Evolutionary conservation across 805 yeast species (phyloP).

Genomic region (Cephaloascus fragrans): DNA sequence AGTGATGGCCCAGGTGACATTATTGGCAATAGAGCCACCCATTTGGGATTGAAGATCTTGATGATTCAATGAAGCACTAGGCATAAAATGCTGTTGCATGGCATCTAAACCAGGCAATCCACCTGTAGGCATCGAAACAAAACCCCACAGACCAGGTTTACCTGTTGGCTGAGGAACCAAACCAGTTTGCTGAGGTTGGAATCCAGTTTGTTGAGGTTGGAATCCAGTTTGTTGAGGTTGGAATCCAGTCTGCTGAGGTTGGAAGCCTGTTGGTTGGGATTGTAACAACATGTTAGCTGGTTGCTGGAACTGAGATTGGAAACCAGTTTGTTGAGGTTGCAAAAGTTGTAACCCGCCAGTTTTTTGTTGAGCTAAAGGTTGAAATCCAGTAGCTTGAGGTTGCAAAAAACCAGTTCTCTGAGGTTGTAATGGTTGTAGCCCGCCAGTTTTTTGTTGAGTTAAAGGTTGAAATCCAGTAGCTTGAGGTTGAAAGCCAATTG

Average conservation of each 20-base stretch:
- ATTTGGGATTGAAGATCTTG: constrained; percentile 29
- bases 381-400: constrained; percentile 27
- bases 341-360: constrained; percentile 17
- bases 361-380: constrained; percentile 11
- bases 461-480: constrained; percentile 11
- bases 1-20: constrained; percentile 75
- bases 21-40: constrained; percentile 28
- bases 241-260: constrained; percentile 13
- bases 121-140: constrained; percentile 58
- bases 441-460: constrained; percentile 21
- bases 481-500: constrained; percentile 15
- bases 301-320: constrained; percentile 3
- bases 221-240: constrained; percentile 21
- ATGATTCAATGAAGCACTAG: constrained; percentile 27
- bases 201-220: constrained; percentile 17
- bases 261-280: constrained; percentile 31
- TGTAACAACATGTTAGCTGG: constrained; percentile 14
- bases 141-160: constrained; percentile 74
- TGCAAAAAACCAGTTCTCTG: constrained; percentile 23
- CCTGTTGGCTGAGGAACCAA: constrained; percentile 50
- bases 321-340: constrained; percentile 7
- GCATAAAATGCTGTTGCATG: constrained; percentile 61
- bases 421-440: constrained; percentile 10
- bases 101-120: constrained; percentile 64
- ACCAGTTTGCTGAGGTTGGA: constrained; percentile 33